Base-by-base conservation (phyloP, 2,329 filamentous ascomycete species). In the Arthrobotrys sinensis region DNA sequence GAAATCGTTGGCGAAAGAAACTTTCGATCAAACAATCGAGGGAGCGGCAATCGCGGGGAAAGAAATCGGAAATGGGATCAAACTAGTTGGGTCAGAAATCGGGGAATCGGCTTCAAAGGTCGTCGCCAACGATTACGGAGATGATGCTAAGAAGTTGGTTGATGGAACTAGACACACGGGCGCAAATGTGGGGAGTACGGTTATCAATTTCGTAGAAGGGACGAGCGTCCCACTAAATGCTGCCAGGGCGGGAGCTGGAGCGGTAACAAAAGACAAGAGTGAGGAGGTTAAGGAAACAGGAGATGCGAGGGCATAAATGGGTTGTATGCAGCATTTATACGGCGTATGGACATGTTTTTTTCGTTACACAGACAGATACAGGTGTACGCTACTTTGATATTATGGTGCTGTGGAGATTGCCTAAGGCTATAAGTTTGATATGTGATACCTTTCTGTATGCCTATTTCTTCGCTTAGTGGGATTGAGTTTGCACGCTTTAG, bases 181-280 rank as follows among this genome's bases (percentile, higher is more conserved):
- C 1, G 79, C 66, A 11, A 80, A 81, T 67, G 50, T 79, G 5
- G 79, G 72, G 12, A 24, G 53, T 28, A 67, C 68, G 1, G 75
- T 60, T 16, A 55, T 60, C 11, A 78, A 80, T 45, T 50, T 73
- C 1, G 50, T 73, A 8, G 43, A 72, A 1, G 80, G 79, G 21
- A 81, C 81, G 7, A 81, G 80, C 53, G 66, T 80, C 5, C 46
- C 72, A 7, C 66, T 76, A 68, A 79, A 81, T 32, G 64, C 77
- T 38, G 79, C 69, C 2, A 77, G 68, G 28, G 80, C 80, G 10
- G 75, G 77, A 4, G 48, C 77, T 14, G 80, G 71, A 21, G 81
- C 75, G 4, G 77, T 65, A 21, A 80, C 66, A 24, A 75, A 55
- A 8, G 73, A 68, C 19, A 66, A 57, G n/a, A 40, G 50, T 5